Percentiles rank a stretch among this genome's conserved stretches.
Evolutionary conservation across 73 alveolate species (phyloP).

Genomic region (Paramecium bursaria): DNA sequence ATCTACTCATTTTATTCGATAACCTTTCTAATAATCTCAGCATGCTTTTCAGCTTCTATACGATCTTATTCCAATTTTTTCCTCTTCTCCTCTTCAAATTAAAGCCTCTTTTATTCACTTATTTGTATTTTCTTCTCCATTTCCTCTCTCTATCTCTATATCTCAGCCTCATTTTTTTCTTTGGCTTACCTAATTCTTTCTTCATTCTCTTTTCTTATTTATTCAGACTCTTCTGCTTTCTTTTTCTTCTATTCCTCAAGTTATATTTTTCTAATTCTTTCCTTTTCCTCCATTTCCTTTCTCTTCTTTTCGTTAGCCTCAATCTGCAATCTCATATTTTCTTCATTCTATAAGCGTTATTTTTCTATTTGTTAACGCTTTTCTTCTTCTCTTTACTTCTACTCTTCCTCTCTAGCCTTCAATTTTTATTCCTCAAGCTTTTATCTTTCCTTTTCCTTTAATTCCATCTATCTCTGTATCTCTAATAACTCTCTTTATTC

Average conservation of each 20-base stretch:
- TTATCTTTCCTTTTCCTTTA: slow-evolving; percentile 48
- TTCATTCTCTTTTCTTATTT: slow-evolving; percentile 41
- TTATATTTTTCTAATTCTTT: slow-evolving; percentile 5
- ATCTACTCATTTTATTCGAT: slow-evolving; percentile 55
- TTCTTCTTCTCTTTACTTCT: slow-evolving; percentile 29
- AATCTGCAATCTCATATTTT: slow-evolving; percentile 3
- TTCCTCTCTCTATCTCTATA: slow-evolving; percentile 17
- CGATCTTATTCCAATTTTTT: slow-evolving; percentile 46
- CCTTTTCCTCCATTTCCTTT: slow-evolving; percentile 60
- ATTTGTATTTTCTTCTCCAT: slow-evolving; percentile 43
- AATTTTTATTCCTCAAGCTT: slow-evolving; percentile 18
- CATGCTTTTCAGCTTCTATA: slow-evolving; percentile 59
- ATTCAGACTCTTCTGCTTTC: slow-evolving; percentile 18
- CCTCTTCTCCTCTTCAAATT: slow-evolving; percentile 55
- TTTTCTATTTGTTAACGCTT: slow-evolving; percentile 1
- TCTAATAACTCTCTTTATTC: slow-evolving; percentile 17
- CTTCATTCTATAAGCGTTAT: slow-evolving; percentile 22
- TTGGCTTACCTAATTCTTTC: slow-evolving; percentile 55
- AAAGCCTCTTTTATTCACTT: slow-evolving; percentile 45
- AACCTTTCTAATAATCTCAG: slow-evolving; percentile 27
- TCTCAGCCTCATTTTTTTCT: slow-evolving; percentile 47
- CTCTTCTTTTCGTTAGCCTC: slow-evolving; percentile 26
- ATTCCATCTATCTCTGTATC: slow-evolving; percentile 28
- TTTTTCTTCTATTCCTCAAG: slow-evolving; percentile 46
- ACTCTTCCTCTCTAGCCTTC: slow-evolving; percentile 63